phyloP scores from a whole-genome alignment of 352 stramenopile genomes.

The Blastocystis sp. region DNA sequence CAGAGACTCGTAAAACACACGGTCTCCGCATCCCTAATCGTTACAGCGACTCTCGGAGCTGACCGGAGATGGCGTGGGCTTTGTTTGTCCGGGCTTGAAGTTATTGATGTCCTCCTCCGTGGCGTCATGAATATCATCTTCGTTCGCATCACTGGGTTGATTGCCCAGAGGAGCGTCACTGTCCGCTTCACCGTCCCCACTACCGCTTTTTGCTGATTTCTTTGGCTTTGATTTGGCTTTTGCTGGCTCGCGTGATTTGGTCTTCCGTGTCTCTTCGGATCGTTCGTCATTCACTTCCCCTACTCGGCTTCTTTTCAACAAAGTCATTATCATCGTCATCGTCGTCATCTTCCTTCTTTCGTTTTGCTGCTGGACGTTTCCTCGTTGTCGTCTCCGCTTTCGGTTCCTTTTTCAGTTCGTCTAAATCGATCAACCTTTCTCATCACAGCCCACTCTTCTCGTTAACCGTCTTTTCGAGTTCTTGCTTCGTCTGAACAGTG shows the following conservation, averaged over 20 bases:
- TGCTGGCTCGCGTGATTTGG: too few species aligned
- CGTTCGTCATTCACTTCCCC: not conserved
- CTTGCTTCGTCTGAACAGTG: not conserved
- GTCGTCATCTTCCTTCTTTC: not conserved
- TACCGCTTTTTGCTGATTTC: not conserved
- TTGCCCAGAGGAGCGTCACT: not conserved
- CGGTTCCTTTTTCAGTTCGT: not conserved
- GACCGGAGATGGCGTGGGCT: slow-evolving; percentile 45
- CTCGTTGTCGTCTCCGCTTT: not conserved
- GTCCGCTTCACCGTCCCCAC: not conserved
- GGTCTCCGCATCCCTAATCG: slow-evolving; percentile 70
- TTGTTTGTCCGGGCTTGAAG: slow-evolving; percentile 43
- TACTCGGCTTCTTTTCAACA: not conserved
- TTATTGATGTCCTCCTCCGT: slow-evolving; percentile 15
- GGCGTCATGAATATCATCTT: not conserved
- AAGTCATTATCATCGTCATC: not conserved
- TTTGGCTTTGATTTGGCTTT: not conserved
- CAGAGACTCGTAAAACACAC: slow-evolving; percentile 78
- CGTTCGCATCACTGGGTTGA: not conserved
- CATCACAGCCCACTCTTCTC: not conserved
- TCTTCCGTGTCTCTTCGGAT: too few species aligned
- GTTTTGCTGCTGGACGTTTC: not conserved
- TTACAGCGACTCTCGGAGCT: not conserved
- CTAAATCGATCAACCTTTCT: not conserved
- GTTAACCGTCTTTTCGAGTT: not conserved